Evolutionary conservation across 352 stramenopile species (phyloP), one percentile per base, ranked within the genome.

Genomic region (Phytophthora meadii): DNA sequence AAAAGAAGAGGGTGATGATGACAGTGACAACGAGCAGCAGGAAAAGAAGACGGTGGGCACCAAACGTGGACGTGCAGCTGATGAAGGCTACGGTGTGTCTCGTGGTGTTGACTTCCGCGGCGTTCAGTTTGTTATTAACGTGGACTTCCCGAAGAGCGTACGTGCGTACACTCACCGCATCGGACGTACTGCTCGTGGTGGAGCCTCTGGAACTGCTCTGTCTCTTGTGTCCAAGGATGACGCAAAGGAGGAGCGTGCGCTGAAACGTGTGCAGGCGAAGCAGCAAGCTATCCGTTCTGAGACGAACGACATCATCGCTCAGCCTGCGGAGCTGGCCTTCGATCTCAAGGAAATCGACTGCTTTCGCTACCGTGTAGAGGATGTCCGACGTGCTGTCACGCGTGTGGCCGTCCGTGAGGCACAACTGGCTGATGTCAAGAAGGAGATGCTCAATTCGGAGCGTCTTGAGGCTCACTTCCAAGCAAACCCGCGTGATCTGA

Each of bases 61-160:
- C 24, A 90, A 92, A 68, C 80, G 76, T 45, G 61, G 67, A 32
- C 84, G 79, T 52, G 62, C 58, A 40, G 67, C 73, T 27, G 95
- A 98, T 72, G 82, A 91, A 49, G 84, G 94, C 42, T 99, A 99
- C 76, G 98, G 97, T 32, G 96, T 99, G 5, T 94, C 94, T 8
- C 94, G 98, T 65, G 98, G 98, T 59, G 88, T 99, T 41, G 98
- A 99, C 68, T 99, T 99, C 83, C 89, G 94, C 32, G 95, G 93
- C 59, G 98, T 99, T 30, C 97, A 92, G 25, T 99, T 99, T 78
- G 98, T 99, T 32, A 88, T 99, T 61, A 99, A 99, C 78, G 95
- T 99, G 17, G 97, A 99, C 70, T 98, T 99, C 66, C 98, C 98
- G 2, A 84, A 86, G 24, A 98, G 94, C 55, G 75, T 97, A 22